Evolutionary conservation across 371 early-diverging fungal genomes (phyloP), one percentile per base, ranked within the genome.

Genomic region (Quaeritorhiza haematococci): DNA sequence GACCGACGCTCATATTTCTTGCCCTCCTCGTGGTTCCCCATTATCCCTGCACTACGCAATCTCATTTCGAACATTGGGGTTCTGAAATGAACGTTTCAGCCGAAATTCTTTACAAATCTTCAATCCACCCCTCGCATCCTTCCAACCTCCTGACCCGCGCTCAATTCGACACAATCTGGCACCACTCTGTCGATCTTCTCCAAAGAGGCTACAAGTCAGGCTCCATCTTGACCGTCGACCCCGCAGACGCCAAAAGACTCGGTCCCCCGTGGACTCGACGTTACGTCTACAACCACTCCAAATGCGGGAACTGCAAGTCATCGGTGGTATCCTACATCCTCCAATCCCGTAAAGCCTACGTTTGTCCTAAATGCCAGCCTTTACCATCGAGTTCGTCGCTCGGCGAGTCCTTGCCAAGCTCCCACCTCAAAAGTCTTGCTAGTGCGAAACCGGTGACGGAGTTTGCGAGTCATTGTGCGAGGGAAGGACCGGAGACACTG

Each of bases 41-140:
- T n/a, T n/a, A n/a, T n/a, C n/a, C n/a, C n/a, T n/a, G n/a, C n/a
- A n/a, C n/a, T n/a, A n/a, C n/a, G n/a, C n/a, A n/a, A n/a, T n/a
- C n/a, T n/a, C n/a, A n/a, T n/a, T n/a, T n/a, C n/a, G n/a, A n/a
- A n/a, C n/a, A n/a, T n/a, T n/a, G n/a, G n/a, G n/a, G n/a, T n/a
- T n/a, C n/a, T n/a, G n/a, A n/a, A n/a, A n/a, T n/a, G n/a, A n/a
- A n/a, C n/a, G n/a, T n/a, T n/a, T n/a, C n/a, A 13, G 50, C 30
- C 33, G 47, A 50, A 21, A 50, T 50, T 32, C 50, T 50, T 26
- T 50, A 13, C 50, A 50, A 50, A 50, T 50, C 50, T n/a, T n/a
- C 29, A 17, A 13, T 50, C 8, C 50, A 50, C 50, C 50, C 50
- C 7, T 13, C 23, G 13, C 6, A 6, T 6, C 50, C 50, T 26